phyloP scores from a whole-genome alignment of 2,329 filamentous ascomycete genomes.

The Atkinsonella texensis region DNA sequence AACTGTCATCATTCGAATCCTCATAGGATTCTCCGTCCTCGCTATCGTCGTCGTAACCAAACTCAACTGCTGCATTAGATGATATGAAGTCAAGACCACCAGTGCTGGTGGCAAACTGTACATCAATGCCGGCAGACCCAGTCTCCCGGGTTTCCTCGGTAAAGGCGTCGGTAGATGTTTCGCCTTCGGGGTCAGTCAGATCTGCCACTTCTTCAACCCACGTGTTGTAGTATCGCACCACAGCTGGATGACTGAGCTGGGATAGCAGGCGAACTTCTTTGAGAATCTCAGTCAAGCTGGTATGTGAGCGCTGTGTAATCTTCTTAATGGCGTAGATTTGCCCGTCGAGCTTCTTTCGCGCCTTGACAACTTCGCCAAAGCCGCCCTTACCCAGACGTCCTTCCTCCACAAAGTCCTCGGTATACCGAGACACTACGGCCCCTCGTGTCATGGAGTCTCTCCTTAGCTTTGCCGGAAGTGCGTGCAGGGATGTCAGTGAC shows the following conservation, averaged over 20 bases:
- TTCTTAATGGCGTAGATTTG: conserved; percentile 96
- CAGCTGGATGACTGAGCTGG: conserved; percentile 77
- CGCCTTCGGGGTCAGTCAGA: conserved; percentile 41
- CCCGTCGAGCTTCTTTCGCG: conserved; percentile 84
- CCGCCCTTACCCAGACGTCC: conserved; percentile 84
- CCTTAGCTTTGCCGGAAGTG: conserved; percentile 37
- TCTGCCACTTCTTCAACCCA: conserved; percentile 72
- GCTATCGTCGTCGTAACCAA: conserved; percentile 49
- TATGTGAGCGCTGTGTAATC: conserved; percentile 69
- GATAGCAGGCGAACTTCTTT: conserved; percentile 83
- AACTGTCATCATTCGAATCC: conserved; percentile 33
- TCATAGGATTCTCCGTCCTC: conserved; percentile 34
- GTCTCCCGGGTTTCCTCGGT: conserved; percentile 25
- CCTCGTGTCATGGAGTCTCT: conserved; percentile 49
- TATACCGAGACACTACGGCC: conserved; percentile 58
- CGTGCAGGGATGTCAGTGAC: conserved; percentile 28
- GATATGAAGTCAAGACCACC: conserved; percentile 89
- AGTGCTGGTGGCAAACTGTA: conserved; percentile 59
- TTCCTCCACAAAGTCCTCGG: conserved; percentile 82
- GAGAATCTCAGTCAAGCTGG: conserved; percentile 68
- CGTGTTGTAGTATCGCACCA: conserved; percentile 86
- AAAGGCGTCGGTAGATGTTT: conserved; percentile 40
- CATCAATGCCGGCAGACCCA: conserved; percentile 28
- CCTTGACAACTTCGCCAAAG: conserved; percentile 93
- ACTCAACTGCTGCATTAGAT: conserved; percentile 69